Percentiles rank a stretch among this genome's conserved stretches.
Conservation (phyloP, 140 eudicot genomes). For the Cichorium intybus region DNA sequence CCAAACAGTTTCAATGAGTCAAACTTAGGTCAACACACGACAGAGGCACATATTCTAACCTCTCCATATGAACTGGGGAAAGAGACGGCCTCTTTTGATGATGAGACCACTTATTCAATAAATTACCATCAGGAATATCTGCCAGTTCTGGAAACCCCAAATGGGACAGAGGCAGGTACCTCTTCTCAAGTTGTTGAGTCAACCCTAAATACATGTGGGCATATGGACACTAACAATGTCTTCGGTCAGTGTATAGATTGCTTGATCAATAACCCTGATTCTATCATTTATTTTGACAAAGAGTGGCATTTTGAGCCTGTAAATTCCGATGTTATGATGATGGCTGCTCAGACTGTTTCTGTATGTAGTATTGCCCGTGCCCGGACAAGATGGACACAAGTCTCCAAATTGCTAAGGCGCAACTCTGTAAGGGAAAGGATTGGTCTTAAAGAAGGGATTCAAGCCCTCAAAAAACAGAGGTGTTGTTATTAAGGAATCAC, state of each 20-base stretch:
- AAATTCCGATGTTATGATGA: conserved; percentile 1
- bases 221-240: no score
- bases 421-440: conserved; percentile 27
- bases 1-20: neutral
- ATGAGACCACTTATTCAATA: neutral
- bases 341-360: conserved; percentile 6
- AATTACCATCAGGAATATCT: neutral
- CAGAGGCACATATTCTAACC: conserved; percentile 9
- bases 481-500: neutral
- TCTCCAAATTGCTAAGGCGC: conserved; percentile 31
- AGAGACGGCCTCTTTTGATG: conserved; percentile 10
- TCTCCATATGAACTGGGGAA: conserved; percentile 27
- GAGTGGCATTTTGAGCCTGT: conserved; percentile 7
- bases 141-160: conserved; percentile 1
- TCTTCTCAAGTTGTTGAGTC: conserved; percentile 13
- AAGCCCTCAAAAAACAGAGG: conserved; percentile 27
- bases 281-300: neutral
- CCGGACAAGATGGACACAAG: conserved; percentile 25
- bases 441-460: conserved; percentile 16
- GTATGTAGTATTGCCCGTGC: conserved; percentile 16
- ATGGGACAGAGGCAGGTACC: conserved; percentile 14
- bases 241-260: neutral
- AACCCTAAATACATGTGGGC: neutral
- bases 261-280: neutral
- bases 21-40: neutral